phyloP scores from a whole-genome alignment of 164 flowering plant species.

The Stephania cephalantha region DNA sequence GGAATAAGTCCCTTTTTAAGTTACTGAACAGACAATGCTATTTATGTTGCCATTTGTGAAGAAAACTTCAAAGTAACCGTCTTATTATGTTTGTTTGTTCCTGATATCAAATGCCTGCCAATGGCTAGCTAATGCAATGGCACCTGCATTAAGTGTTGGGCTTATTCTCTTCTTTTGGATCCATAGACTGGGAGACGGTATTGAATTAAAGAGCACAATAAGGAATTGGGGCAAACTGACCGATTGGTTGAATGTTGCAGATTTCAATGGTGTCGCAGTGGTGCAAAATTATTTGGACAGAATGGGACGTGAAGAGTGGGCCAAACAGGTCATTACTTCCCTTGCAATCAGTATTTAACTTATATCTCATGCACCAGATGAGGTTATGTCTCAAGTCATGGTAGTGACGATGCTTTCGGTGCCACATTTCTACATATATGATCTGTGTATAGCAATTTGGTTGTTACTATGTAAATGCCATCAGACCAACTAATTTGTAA shows the following conservation, averaged over 20 bases:
- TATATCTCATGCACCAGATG: background rate
- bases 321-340: constrained; percentile 53
- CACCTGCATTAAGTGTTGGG: background rate
- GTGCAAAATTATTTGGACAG: constrained; percentile 78
- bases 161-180: background rate
- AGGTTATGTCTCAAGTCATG: background rate
- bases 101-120: background rate
- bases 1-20: background rate
- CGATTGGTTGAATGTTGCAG: constrained; percentile 35
- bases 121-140: background rate
- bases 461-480: background rate
- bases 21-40: background rate
- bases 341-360: background rate
- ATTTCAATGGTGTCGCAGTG: constrained; percentile 81
- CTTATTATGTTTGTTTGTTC: background rate
- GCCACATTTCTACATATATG: background rate
- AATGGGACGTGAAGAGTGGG: constrained; percentile 86
- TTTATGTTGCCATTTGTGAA: background rate
- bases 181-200: background rate
- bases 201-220: background rate
- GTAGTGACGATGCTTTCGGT: background rate
- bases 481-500: background rate
- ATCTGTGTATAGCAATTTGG: background rate
- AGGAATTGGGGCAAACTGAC: background rate
- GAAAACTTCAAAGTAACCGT: background rate